Evolutionary conservation across 805 yeast species (phyloP).

Genomic region (Wickerhamia fluorescens): DNA sequence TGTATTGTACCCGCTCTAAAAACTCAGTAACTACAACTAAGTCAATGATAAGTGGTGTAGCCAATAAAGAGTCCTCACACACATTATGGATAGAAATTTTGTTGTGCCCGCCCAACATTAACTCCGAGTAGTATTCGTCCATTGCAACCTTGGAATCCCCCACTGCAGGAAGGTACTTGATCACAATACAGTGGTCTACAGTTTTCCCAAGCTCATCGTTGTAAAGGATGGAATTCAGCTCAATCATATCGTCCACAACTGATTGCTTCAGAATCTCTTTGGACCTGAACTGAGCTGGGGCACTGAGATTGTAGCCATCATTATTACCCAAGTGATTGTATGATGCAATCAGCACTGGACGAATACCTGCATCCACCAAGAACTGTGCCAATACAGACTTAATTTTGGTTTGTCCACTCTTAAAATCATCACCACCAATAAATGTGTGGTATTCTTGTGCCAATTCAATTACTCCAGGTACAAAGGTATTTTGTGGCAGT

Average conservation of each 20-base stretch:
- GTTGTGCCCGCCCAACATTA: constrained; percentile 97
- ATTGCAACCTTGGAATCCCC: constrained; percentile 96
- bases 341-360: constrained; percentile 90
- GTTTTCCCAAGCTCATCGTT: constrained; percentile 69
- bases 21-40: constrained; percentile 86
- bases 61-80: constrained; percentile 91
- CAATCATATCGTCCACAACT: constrained; percentile 91
- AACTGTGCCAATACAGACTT: constrained; percentile 96
- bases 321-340: constrained; percentile 95
- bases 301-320: constrained; percentile 87
- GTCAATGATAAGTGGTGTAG: constrained; percentile 91
- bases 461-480: constrained; percentile 87
- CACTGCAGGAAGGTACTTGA: constrained; percentile 89
- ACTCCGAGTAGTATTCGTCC: constrained; percentile 96
- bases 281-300: constrained; percentile 90
- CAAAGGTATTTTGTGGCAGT: constrained; percentile 96
- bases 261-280: constrained; percentile 91
- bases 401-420: constrained; percentile 92
- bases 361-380: constrained; percentile 94
- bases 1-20: constrained; percentile 78
- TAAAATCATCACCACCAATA: constrained; percentile 97
- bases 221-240: constrained; percentile 77
- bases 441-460: constrained; percentile 71
- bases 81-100: constrained; percentile 91
- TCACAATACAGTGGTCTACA: constrained; percentile 92